Conservation (phyloP, 805 yeast genomes). For the Spathaspora hagerdaliae region DNA sequence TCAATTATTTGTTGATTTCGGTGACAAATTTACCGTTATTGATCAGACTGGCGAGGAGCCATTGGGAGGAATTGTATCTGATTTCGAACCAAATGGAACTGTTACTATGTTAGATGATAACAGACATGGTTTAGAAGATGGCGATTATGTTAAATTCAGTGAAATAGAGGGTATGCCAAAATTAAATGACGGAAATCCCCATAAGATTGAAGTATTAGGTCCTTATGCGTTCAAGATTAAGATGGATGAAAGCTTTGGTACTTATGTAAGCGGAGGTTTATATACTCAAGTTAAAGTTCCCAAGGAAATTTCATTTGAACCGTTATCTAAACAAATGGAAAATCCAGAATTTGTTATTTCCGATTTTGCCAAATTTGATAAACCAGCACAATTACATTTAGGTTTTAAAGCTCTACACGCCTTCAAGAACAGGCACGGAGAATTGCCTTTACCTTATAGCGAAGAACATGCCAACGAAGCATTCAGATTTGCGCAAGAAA, state of each 20-base stretch:
- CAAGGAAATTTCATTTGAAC: conserved; percentile 52
- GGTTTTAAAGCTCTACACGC: conserved; percentile 88
- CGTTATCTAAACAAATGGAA: conserved; percentile 60
- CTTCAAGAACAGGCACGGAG: conserved; percentile 61
- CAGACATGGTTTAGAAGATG: conserved; percentile 92
- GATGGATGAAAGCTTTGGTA: conserved; percentile 51
- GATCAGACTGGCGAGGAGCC: conserved; percentile 96
- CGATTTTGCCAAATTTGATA: conserved; percentile 92
- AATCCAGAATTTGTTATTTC: conserved; percentile 76
- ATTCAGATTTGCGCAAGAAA: conserved; percentile 52
- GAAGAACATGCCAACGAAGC: conserved; percentile 71
- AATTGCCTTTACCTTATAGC: conserved; percentile 73
- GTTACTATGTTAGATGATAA: conserved; percentile 91
- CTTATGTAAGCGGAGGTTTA: conserved; percentile 78
- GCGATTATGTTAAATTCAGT: conserved; percentile 79
- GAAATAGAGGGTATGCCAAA: conserved; percentile 80
- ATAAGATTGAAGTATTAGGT: conserved; percentile 80
- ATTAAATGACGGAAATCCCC: conserved; percentile 69
- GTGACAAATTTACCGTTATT: conserved; percentile 69
- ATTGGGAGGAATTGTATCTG: conserved; percentile 78
- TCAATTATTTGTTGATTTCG: conserved; percentile 84
- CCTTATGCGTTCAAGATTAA: conserved; percentile 89
- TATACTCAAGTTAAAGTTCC: conserved; percentile 94
- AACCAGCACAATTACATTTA: conserved; percentile 85
- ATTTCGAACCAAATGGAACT: conserved; percentile 80